Evolutionary conservation across 805 yeast species (phyloP).

Genomic region (Wickerhamiella allomyrinae): DNA sequence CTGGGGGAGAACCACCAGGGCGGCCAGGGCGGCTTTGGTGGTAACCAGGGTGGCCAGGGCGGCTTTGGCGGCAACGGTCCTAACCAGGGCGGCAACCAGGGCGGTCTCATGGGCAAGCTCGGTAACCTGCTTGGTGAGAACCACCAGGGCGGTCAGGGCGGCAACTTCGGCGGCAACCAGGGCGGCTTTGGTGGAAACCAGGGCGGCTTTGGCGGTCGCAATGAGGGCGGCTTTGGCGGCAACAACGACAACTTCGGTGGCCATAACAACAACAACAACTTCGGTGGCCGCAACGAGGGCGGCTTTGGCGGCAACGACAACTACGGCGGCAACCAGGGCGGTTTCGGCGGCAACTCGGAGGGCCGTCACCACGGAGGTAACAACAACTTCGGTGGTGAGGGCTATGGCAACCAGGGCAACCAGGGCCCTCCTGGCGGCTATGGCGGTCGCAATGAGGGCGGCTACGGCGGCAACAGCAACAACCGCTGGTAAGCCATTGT

Average conservation of each 20-base stretch:
- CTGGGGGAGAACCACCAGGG: constrained; percentile 11
- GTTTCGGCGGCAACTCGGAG: background rate
- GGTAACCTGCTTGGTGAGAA: constrained; percentile 9
- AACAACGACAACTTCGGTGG: constrained; percentile 16
- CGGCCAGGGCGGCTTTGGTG: constrained; percentile 12
- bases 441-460: background rate
- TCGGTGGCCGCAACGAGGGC: constrained; percentile 2
- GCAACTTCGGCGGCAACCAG: constrained; percentile 8
- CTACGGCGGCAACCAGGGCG: constrained; percentile 1
- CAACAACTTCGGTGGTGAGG: background rate
- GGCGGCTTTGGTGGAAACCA: constrained; percentile 17
- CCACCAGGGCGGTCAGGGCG: constrained; percentile 12
- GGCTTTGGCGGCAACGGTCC: constrained; percentile 19
- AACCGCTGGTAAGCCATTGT: background rate
- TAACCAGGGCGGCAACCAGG: background rate
- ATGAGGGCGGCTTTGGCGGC: constrained; percentile 13
- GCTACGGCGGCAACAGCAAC: background rate
- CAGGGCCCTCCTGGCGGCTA: constrained; percentile 4
- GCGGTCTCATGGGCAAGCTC: constrained; percentile 6
- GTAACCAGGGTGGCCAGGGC: constrained; percentile 16
- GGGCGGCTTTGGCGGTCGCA: constrained; percentile 10
- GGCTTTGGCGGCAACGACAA: constrained; percentile 10
- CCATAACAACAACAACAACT: background rate
- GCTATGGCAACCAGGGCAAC: background rate
- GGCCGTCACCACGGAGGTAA: background rate